A percentile compares a stretch with the other conserved stretches of the same genome.
phyloP scores from a whole-genome alignment of 306 rosid genomes.

The Inga laurina region DNA sequence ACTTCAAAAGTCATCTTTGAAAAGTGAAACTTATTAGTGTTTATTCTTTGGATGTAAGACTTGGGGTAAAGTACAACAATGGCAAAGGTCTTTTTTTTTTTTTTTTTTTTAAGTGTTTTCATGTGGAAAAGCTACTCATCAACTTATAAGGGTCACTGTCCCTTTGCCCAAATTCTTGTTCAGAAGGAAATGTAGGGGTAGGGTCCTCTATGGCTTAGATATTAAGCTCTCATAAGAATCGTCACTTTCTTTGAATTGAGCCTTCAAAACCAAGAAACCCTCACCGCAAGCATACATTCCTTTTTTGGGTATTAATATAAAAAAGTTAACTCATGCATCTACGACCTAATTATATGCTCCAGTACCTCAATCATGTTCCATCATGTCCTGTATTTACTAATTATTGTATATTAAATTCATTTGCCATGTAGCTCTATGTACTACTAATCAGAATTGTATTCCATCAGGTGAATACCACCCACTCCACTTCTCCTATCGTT shows the following conservation, averaged over 20 bases:
- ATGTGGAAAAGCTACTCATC: neutral
- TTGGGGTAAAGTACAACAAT: neutral
- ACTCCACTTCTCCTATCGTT: too few relatives aligned
- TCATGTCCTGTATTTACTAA: neutral
- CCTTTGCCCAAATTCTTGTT: neutral
- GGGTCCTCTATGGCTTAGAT: constrained; percentile 2
- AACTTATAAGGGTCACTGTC: neutral
- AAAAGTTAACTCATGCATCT: neutral
- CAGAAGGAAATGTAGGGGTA: neutral
- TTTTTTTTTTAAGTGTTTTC: neutral
- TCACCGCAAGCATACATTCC: neutral
- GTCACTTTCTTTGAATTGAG: neutral
- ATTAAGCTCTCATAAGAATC: neutral
- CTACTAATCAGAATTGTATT: too few relatives aligned
- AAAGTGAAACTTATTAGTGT: neutral
- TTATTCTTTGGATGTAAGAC: neutral
- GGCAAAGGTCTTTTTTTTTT: neutral
- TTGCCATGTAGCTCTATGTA: neutral
- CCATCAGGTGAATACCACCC: accelerated
- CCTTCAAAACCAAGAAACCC: neutral
- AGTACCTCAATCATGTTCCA: neutral
- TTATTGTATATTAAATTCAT: neutral
- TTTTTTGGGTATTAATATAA: neutral
- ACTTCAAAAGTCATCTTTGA: neutral
- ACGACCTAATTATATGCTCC: neutral